Conservation (phyloP, 192 early-diverging fungal species). For the Funneliformis geosporum region DNA sequence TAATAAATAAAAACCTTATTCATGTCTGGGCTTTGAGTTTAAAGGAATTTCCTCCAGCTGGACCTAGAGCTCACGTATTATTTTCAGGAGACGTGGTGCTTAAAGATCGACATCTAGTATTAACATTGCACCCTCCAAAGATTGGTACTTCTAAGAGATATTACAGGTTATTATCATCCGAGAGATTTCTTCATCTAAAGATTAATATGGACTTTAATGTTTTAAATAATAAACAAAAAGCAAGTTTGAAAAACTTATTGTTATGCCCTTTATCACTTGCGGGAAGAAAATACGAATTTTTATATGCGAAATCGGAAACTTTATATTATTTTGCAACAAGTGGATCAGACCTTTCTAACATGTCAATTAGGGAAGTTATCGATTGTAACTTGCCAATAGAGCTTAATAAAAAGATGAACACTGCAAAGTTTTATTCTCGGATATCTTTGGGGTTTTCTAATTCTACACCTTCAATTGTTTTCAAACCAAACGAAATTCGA, state of each 20-base stretch:
- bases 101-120: neutral
- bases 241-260: neutral
- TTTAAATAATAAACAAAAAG: neutral
- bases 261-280: conserved; percentile 33
- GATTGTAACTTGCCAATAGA: conserved; percentile 40
- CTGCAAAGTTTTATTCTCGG: conserved; percentile 36
- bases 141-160: conserved; percentile 34
- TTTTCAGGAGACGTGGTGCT: neutral
- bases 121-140: conserved; percentile 26
- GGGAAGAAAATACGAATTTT: conserved; percentile 34
- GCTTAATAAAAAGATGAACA: conserved; percentile 30
- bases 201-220: neutral
- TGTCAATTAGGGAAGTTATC: conserved; percentile 32
- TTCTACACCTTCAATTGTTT: conserved; percentile 32
- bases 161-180: conserved; percentile 35
- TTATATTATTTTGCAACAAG: conserved; percentile 41
- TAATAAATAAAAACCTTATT: neutral
- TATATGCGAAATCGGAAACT: conserved; percentile 36
- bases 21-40: neutral
- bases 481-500: conserved; percentile 32
- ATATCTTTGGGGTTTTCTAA: conserved; percentile 42
- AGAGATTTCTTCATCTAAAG: conserved; percentile 37
- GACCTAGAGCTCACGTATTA: neutral
- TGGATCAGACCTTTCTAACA: conserved; percentile 16
- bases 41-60: neutral